These are phyloP conservation scores for Eucalyptus albens DNA, from an alignment of 345 rosid genomes.

Conservation along the genomic window DNA sequence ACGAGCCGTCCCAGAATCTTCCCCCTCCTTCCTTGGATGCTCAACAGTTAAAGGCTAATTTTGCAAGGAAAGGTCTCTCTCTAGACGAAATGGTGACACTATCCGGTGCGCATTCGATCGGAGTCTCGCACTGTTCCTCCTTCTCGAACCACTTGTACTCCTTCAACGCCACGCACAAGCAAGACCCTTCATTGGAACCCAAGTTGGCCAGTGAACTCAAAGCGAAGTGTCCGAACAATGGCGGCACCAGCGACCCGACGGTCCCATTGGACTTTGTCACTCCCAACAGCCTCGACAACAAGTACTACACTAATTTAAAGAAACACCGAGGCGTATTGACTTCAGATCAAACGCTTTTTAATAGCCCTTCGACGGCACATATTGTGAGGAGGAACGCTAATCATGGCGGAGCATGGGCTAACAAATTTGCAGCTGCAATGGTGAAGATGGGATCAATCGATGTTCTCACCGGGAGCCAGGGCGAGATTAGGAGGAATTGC, in stretches of 20 bases:
- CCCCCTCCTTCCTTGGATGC: background rate
- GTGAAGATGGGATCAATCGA: constrained; percentile 11
- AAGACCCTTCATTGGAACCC: constrained; percentile 1
- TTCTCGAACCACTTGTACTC: constrained; percentile 3
- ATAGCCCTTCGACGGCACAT: background rate
- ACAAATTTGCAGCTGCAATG: constrained; percentile 5
- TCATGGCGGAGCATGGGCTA: background rate
- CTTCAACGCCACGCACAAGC: background rate
- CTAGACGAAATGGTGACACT: constrained; percentile 11
- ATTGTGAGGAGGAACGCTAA: background rate
- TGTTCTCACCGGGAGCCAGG: constrained; percentile 1
- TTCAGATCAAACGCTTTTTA: background rate
- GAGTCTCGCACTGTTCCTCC: constrained; percentile 3
- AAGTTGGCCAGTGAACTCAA: background rate
- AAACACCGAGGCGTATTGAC: background rate
- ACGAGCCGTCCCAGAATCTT: background rate
- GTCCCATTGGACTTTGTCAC: background rate
- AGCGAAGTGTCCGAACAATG: background rate
- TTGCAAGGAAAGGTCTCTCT: constrained; percentile 1
- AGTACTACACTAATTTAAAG: background rate
- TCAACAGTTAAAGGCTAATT: background rate
- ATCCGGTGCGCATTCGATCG: constrained; percentile 11
- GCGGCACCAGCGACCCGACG: background rate
- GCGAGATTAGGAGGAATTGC: background rate
- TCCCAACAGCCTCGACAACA: background rate